phyloP scores from a whole-genome alignment of 75 land plant species.

The Cupressus sempervirens region DNA sequence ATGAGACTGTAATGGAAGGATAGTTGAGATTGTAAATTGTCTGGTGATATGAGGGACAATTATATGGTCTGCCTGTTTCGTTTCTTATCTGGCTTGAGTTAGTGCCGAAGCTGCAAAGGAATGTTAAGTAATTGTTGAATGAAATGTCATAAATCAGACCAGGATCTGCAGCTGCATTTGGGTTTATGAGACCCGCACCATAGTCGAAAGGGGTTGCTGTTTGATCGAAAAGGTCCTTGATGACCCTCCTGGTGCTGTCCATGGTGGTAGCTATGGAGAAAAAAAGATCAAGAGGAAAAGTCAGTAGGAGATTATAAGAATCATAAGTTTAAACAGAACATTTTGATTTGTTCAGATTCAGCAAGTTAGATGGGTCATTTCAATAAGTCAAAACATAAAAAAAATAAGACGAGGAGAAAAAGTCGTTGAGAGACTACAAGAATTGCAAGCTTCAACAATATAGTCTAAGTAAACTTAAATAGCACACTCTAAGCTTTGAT shows the following conservation, averaged over 20 bases:
- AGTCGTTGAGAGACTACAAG: no score
- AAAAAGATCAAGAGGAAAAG: no score
- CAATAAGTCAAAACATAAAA: no score
- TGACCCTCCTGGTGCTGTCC: not conserved
- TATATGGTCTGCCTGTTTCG: conserved; percentile 9
- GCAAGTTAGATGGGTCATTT: no score
- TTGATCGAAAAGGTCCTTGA: not conserved
- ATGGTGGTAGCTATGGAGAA: not conserved
- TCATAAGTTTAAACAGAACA: no score
- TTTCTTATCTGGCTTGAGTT: conserved; percentile 6
- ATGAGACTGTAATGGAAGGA: conserved; percentile 41
- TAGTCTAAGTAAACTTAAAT: no score
- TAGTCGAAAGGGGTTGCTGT: conserved; percentile 35
- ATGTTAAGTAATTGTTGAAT: not conserved
- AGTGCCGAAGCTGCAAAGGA: not conserved
- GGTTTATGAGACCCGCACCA: conserved; percentile 36
- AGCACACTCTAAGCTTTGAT: no score
- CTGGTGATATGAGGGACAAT: conserved; percentile 5
- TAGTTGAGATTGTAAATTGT: conserved; percentile 26
- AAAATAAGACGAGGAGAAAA: no score
- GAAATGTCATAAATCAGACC: conserved; percentile 36
- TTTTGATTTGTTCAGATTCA: no score
- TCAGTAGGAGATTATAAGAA: no score
- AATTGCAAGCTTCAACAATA: no score
- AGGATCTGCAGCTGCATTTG: conserved; percentile 33